Evolutionary conservation across 768 basidiomycete genomes (phyloP), one percentile per base, ranked within the genome.

Genomic region (Baorangia bicolor): DNA sequence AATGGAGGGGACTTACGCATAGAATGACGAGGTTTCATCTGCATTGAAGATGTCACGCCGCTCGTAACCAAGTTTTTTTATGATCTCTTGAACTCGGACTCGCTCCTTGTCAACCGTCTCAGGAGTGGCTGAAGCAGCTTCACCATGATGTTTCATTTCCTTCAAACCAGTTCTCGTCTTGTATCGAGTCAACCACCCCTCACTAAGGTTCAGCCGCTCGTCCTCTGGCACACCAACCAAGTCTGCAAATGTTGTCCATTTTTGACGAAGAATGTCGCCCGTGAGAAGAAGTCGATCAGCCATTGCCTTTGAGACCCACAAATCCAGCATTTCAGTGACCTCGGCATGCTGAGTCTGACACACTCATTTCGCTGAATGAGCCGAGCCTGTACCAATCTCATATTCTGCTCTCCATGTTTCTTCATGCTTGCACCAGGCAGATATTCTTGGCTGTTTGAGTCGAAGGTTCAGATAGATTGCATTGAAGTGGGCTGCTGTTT

Each of bases 261-360:
- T 76, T 43, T 70, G 59, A 0, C 52, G 51, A 44, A 78, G 58
- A 20, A 74, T 65, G 20, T 46, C 31, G 9, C 45, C 45, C 5
- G n/a, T 34, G 5, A 46, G 28, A 5, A 46, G 5, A 3, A 46
- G 73, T 7, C 31, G 21, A 41, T 57, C 45, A 12, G 34, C 50
- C 56, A 57, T 52, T 30, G 73, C 75, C 49, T 73, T 69, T 37
- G 61, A 56, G 11, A 75, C 67, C 75, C 75, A 77, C 2, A 75
- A 53, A 6, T 70, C 57, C 61, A 76, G 48, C 69, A 73, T 73
- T 39, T 74, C 69, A 0, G 61, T 57, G 6, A 77, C 61, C 38
- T 75, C 67, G 5, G 74, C 71, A 34, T 72, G 68, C 40, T 73
- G 55, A 2, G 65, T 72, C 47, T 73, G 70, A 12, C 53, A 50